These are phyloP conservation scores for Talaromyces sp. DNA, from an alignment of 2,329 filamentous ascomycete genomes.

Conservation along the genomic window DNA sequence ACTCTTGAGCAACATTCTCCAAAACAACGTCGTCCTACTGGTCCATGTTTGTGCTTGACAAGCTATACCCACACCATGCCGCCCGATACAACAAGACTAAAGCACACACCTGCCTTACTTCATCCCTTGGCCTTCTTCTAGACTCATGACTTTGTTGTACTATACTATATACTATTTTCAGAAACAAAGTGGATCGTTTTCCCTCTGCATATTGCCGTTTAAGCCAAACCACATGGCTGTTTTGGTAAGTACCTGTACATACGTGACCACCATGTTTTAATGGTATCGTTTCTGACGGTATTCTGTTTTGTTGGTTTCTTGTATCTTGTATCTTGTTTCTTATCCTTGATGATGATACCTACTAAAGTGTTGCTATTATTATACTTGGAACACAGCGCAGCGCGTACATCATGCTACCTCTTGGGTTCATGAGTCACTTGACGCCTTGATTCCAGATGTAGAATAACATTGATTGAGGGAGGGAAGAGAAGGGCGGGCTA, in stretches of 20 bases:
- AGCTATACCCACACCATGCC: not conserved
- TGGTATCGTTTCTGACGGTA: constrained; percentile 8
- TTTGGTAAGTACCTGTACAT: constrained; percentile 8
- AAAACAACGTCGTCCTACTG: not conserved
- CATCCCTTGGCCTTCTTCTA: not conserved
- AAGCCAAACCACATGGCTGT: not conserved
- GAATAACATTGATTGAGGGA: not conserved
- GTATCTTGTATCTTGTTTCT: not conserved
- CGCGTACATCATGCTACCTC: not conserved
- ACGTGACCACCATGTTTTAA: constrained; percentile 1
- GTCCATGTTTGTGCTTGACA: not conserved
- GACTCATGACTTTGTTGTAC: not conserved
- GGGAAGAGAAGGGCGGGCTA: not conserved
- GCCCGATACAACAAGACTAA: not conserved
- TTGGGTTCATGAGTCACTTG: not conserved
- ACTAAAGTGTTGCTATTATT: not conserved
- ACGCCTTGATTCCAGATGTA: not conserved
- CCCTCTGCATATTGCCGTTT: not conserved
- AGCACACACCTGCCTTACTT: not conserved
- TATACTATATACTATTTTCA: constrained; percentile 9
- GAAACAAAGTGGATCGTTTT: not conserved
- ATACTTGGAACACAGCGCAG: not conserved
- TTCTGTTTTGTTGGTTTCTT: not conserved
- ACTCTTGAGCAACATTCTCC: not conserved
- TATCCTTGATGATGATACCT: not conserved